Base-by-base conservation (phyloP, 768 basidiomycete genomes). In the Phylloporus sp. region DNA sequence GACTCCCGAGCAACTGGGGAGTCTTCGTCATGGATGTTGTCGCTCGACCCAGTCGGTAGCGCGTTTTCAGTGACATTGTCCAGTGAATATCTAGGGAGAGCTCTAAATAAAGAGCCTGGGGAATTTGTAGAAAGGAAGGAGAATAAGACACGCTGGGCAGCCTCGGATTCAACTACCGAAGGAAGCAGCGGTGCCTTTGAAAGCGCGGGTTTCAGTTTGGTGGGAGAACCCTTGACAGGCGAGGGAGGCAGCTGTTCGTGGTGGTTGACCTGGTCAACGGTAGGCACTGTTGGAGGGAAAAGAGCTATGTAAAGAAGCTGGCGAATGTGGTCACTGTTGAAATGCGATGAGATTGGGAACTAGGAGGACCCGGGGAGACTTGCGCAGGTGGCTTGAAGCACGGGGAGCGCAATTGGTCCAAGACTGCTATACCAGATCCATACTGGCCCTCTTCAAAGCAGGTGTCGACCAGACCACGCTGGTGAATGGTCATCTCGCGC, bases 381-480 rank as follows among this genome's bases (percentile, higher is more conserved):
- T 65, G 86, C 88, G 71, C 60, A 11, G 79, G 77, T 8, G 86
- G 87, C 46, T 69, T 80, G 66, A 76, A 76, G 23, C 75, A 70
- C n/a, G 76, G 63, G 0, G 80, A 78, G 41, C 84, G 80, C 2
- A 90, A 66, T 52, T 84, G 82, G 52, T 81, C 80, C 2, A 91
- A 76, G 24, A 80, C 68, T 13, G 74, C 70, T 26, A 88, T 83
- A 7, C 81, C 88, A 6, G 80, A 74, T 58, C 87, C 82, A 56
- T 86, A 88, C 52, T 88, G 85, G 16, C 82, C 81, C 64, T 91
- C 88, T 59, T 91, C 88, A 18, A 90, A 80, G 52, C 84, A 84
- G 47, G 76, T 82, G 61, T 90, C 86, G 18, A 89, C 84, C 5
- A 87, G 69, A 29, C 74, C 76, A 31, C 76, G 73, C 58, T 80